These are phyloP conservation scores for Corylus americana DNA, from an alignment of 306 rosid genomes.

Conservation along the genomic window DNA sequence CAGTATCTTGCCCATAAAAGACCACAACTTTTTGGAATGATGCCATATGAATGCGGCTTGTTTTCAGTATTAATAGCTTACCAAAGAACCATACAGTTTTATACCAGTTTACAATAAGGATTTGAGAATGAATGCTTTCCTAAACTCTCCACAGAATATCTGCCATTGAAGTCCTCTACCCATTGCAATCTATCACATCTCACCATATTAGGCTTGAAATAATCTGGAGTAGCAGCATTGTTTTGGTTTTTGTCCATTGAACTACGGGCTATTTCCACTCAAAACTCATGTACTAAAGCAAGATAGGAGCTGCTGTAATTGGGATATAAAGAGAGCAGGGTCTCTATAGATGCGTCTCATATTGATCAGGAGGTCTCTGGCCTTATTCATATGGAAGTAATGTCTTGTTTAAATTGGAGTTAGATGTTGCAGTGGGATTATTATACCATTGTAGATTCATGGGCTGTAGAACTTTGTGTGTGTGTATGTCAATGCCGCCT, in stretches of 20 bases:
- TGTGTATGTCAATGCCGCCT: neutral
- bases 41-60: too few relatives aligned
- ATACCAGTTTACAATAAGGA: too few relatives aligned
- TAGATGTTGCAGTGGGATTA: neutral
- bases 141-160: too few relatives aligned
- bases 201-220: too few relatives aligned
- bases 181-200: too few relatives aligned
- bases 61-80: neutral
- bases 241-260: too few relatives aligned
- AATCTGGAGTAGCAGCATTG: too few relatives aligned
- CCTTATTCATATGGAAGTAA: neutral
- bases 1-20: too few relatives aligned
- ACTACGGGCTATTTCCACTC: too few relatives aligned
- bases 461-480: neutral
- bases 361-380: neutral
- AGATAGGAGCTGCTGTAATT: neutral
- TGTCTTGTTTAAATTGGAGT: neutral
- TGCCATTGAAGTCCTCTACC: too few relatives aligned
- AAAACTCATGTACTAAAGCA: neutral
- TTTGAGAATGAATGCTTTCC: too few relatives aligned
- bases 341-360: neutral
- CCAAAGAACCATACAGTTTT: neutral
- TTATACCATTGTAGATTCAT: neutral
- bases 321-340: neutral
- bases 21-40: too few relatives aligned